A percentile compares a stretch with the other conserved stretches of the same genome.
Conservation (phyloP, 805 yeast species). For the Saccharomycopsis olivae region DNA sequence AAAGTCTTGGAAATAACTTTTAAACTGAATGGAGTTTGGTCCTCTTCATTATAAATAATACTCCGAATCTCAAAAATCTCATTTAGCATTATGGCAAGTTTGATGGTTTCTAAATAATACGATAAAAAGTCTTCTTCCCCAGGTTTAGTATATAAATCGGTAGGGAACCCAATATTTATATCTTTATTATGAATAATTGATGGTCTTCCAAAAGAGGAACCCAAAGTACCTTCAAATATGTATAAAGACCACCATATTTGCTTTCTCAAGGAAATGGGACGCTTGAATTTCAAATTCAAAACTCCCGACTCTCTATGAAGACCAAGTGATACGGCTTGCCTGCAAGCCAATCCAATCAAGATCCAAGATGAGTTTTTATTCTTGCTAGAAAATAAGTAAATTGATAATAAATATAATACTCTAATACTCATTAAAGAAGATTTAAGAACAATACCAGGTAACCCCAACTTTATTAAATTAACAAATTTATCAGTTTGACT, state of each 20-base stretch:
- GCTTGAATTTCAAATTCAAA: constrained; percentile 30
- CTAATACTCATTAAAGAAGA: constrained; percentile 37
- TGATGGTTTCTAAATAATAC: constrained; percentile 27
- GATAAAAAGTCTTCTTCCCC: constrained; percentile 24
- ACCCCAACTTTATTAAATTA: constrained; percentile 31
- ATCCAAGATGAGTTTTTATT: constrained; percentile 41
- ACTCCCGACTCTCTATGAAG: constrained; percentile 32
- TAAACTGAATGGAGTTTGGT: constrained; percentile 26
- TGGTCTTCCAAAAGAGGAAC: constrained; percentile 37
- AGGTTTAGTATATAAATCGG: constrained; percentile 21
- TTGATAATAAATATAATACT: constrained; percentile 31
- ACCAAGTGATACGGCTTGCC: constrained; percentile 40
- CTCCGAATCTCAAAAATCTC: constrained; percentile 32
- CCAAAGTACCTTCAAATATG: constrained; percentile 30
- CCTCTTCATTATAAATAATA: constrained; percentile 25
- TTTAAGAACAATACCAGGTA: constrained; percentile 33
- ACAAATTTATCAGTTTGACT: constrained; percentile 26
- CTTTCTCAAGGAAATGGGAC: constrained; percentile 23
- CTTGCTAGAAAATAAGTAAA: constrained; percentile 33
- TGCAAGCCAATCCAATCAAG: constrained; percentile 34
- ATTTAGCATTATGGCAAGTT: constrained; percentile 29
- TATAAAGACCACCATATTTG: constrained; percentile 33
- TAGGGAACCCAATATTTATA: constrained; percentile 32
- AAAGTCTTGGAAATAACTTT: constrained; percentile 32
- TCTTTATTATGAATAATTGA: constrained; percentile 35